Base-by-base conservation (phyloP, 2,329 filamentous ascomycete genomes). In the Aciculosporium take region DNA sequence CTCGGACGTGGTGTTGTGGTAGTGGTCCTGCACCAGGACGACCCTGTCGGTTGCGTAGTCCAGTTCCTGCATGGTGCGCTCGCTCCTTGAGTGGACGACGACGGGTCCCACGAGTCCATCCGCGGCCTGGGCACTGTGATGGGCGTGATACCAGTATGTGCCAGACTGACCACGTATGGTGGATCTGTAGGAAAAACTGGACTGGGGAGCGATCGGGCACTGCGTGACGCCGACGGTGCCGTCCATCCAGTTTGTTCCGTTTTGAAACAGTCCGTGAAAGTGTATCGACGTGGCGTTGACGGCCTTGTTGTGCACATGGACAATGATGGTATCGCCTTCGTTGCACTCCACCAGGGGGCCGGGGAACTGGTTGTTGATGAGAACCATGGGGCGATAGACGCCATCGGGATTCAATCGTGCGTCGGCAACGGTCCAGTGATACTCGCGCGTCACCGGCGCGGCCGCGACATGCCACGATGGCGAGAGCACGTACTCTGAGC, bases 191-290 rank as follows among this genome's bases (percentile, higher is more conserved):
- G 69, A 76, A 46, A 81, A 80, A 1, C 64, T 72, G 2, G 66
- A 61, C 1, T 74, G 75, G 0, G 81, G 76, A 0, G 74, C 67
- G 36, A 86, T 79, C 0, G 72, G 68, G 46, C 79, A 83, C 53
- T 84, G 81, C 0, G 73, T 79, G 5, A 84, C 68, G 28, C 74
- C 79, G 0, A 75, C 66, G 1, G 80, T 72, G 0, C 83, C 84
- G 51, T 89, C 83, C 78, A 85, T 84, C 43, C 69, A 69, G 44
- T 76, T 84, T 0, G 81, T 83, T 9, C 80, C 81, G 49, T 84
- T 84, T 54, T 86, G 81, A 53, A 76, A 85, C 47, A 89, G 68
- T 13, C 84, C 84, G 49, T 89, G 84, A 56, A 83, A 88, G 54
- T 89, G 84, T 5, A 88, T 66, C 29, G 70, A 73, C 7, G 79